These are phyloP conservation scores for Letharia lupina DNA, from an alignment of 495 filamentous ascomycete species.

Conservation along the genomic window DNA sequence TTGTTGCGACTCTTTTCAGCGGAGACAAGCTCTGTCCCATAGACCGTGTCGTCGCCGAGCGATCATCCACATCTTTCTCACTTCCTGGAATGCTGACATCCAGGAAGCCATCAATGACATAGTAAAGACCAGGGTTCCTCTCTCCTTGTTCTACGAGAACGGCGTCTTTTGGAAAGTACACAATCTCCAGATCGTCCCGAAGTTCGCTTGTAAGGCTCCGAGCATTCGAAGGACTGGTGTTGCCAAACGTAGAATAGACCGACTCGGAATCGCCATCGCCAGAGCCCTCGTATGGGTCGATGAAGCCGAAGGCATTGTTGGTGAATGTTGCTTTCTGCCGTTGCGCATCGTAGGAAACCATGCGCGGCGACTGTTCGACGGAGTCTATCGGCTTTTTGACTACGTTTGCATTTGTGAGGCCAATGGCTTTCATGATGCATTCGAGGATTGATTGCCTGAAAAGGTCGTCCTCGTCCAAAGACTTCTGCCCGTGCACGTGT, in stretches of 20 bases:
- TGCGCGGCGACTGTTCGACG: conserved; percentile 71
- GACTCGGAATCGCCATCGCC: conserved; percentile 83
- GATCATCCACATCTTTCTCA: conserved; percentile 41
- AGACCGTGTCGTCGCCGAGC: conserved; percentile 27
- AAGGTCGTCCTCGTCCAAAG: conserved; percentile 72
- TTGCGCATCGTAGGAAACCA: conserved; percentile 78
- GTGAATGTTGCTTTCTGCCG: conserved; percentile 76
- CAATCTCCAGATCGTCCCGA: conserved; percentile 90
- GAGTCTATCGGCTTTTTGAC: conserved; percentile 58
- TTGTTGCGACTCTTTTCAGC: conserved; percentile 42
- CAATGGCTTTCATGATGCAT: conserved; percentile 92
- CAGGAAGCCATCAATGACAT: conserved; percentile 93
- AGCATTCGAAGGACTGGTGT: conserved; percentile 46
- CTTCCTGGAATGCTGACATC: conserved; percentile 73
- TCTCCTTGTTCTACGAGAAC: conserved; percentile 97
- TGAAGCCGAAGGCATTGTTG: conserved; percentile 93
- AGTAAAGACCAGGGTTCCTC: conserved; percentile 90
- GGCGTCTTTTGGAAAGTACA: conserved; percentile 90
- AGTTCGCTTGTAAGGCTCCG: conserved; percentile 60
- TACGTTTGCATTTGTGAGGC: conserved; percentile 58
- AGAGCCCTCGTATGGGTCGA: conserved; percentile 79
- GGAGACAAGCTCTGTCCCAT: conserved; percentile 35
- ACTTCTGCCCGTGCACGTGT: conserved; percentile 57
- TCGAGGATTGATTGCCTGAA: conserved; percentile 88
- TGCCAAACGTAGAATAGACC: conserved; percentile 57